Conservation (phyloP, 23 red algal species). For the Gracilaria domingensis region DNA sequence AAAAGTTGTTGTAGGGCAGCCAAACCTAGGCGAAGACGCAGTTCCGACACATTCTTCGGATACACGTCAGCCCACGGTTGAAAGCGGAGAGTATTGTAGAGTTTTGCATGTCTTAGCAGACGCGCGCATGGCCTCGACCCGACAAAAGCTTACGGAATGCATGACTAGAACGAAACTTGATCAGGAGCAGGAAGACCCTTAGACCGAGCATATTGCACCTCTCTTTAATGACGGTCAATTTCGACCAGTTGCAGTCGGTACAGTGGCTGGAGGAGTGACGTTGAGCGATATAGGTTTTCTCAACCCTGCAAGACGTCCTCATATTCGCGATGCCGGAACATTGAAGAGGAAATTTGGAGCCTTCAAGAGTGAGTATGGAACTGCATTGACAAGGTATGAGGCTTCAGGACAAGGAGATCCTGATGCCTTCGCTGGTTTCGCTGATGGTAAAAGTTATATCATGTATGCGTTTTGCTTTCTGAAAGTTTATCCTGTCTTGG, state of each 20-base stretch:
- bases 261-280: conserved; percentile 2
- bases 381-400: background rate
- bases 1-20: no score
- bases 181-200: background rate
- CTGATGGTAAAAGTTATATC: background rate
- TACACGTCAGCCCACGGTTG: background rate
- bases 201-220: background rate
- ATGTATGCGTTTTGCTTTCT: conserved; percentile 53
- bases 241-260: background rate
- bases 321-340: conserved; percentile 6
- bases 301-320: background rate
- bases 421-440: conserved; percentile 9
- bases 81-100: background rate
- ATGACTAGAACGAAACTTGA: background rate
- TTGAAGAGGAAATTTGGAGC: conserved; percentile 18
- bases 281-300: background rate
- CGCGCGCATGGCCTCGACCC: background rate
- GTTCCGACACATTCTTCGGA: no score
- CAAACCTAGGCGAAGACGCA: no score
- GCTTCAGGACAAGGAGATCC: conserved; percentile 25
- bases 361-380: conserved; percentile 35
- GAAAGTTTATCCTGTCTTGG: conserved; percentile 10
- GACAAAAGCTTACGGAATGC: background rate
- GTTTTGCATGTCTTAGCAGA: background rate
- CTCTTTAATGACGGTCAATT: conserved; percentile 14